A percentile compares a stretch with the other conserved stretches of the same genome.
Evolutionary conservation across 1,284 basidiomycete species (phyloP).

Genomic region (Leccinum huronense): DNA sequence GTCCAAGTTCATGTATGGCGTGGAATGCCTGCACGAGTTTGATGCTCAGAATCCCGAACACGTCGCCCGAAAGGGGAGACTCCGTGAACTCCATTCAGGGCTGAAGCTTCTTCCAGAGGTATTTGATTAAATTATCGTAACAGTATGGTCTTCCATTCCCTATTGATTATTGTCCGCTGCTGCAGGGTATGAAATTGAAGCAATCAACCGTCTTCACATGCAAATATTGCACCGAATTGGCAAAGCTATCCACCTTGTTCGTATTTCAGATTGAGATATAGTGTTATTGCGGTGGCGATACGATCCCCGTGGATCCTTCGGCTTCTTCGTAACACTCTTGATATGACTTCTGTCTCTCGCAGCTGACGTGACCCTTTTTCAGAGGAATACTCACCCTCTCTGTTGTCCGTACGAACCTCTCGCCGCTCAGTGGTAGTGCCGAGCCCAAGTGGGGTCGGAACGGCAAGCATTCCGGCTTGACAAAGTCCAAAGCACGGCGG

Average conservation of each 20-base stretch:
- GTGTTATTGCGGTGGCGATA: constrained; percentile 71
- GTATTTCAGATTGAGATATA: constrained; percentile 80
- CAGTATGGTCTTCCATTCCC: constrained; percentile 43
- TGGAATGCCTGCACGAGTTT: constrained; percentile 70
- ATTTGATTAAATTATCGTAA: constrained; percentile 72
- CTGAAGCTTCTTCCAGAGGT: constrained; percentile 72
- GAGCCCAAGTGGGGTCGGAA: constrained; percentile 60
- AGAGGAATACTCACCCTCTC: constrained; percentile 74
- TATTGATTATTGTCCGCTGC: constrained; percentile 9
- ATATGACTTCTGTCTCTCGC: background rate
- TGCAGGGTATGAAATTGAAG: constrained; percentile 66
- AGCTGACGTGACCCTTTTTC: constrained; percentile 11
- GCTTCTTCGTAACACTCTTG: constrained; percentile 46
- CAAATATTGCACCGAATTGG: constrained; percentile 78
- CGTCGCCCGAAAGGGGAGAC: constrained; percentile 51
- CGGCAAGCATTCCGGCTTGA: constrained; percentile 73
- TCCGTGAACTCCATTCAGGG: constrained; percentile 73
- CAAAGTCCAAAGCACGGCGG: constrained; percentile 73
- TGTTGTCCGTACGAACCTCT: constrained; percentile 71
- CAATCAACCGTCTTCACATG: constrained; percentile 76
- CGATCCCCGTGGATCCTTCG: constrained; percentile 70
- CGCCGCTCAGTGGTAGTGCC: constrained; percentile 64
- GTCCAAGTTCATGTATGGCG: constrained; percentile 77
- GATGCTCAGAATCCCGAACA: constrained; percentile 66
- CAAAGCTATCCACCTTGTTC: constrained; percentile 66